A percentile compares a stretch with the other conserved stretches of the same genome.
Conservation (phyloP, 192 early-diverging fungal species). For the Podila minutissima region DNA sequence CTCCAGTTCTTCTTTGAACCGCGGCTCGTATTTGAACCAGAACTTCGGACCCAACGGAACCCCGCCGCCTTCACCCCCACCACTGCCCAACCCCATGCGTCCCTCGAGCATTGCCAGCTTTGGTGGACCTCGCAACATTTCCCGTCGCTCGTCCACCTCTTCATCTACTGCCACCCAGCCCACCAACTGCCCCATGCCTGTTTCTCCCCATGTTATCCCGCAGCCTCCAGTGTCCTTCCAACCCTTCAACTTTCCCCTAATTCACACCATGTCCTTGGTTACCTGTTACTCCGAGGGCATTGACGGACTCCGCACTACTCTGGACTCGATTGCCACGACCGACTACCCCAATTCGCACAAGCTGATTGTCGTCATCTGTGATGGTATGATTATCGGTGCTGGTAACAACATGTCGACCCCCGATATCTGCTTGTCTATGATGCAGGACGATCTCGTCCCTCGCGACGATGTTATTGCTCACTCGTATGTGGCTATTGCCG, state of each 20-base stretch:
- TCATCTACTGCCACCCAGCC: slow-evolving; percentile 41
- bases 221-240: slow-evolving; percentile 56
- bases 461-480: slow-evolving; percentile 73
- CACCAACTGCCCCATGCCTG: slow-evolving; percentile 40
- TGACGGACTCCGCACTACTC: slow-evolving; percentile 75
- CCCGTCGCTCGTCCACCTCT: slow-evolving; percentile 44
- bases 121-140: slow-evolving; percentile 41
- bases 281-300: slow-evolving; percentile 84
- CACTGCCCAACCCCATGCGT: slow-evolving; percentile 31
- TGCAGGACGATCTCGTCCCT: slow-evolving; percentile 72
- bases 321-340: slow-evolving; percentile 83
- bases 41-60: slow-evolving; percentile 33
- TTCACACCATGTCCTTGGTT: slow-evolving; percentile 77
- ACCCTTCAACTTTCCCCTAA: slow-evolving; percentile 62
- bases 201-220: slow-evolving; percentile 45
- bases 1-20: slow-evolving; percentile 26
- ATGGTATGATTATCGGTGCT: slow-evolving; percentile 82
- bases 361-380: slow-evolving; percentile 80
- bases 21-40: slow-evolving; percentile 39
- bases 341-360: slow-evolving; percentile 84
- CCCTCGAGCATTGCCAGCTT: slow-evolving; percentile 34
- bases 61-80: slow-evolving; percentile 47
- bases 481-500: slow-evolving; percentile 91
- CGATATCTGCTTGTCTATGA: slow-evolving; percentile 82
- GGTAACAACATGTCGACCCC: slow-evolving; percentile 83